Conservation (phyloP, 1,284 basidiomycete genomes). For the Singerocomus rubriflavus region DNA sequence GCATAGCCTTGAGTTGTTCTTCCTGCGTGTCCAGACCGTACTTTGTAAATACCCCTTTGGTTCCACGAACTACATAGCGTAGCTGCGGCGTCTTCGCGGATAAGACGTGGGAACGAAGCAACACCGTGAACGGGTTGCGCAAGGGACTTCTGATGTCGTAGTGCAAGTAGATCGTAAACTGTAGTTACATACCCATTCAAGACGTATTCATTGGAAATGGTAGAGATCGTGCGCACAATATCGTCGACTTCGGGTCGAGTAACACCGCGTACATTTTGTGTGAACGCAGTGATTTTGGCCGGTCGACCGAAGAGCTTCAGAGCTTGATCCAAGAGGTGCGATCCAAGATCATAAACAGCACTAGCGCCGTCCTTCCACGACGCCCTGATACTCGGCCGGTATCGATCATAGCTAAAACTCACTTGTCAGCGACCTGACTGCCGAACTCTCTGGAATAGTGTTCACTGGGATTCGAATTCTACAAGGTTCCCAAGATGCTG, state of each 20-base stretch:
- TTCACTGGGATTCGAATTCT: conserved; percentile 77
- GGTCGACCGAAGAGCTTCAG: conserved; percentile 78
- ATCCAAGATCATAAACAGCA: conserved; percentile 60
- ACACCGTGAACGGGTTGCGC: conserved; percentile 61
- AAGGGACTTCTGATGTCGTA: conserved; percentile 42
- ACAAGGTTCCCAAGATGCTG: conserved; percentile 59
- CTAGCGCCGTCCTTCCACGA: conserved; percentile 71
- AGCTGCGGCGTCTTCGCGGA: conserved; percentile 64
- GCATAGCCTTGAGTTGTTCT: conserved; percentile 58
- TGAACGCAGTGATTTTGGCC: conserved; percentile 61
- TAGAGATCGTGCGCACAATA: conserved; percentile 40
- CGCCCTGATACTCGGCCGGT: conserved; percentile 62
- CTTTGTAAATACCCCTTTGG: conserved; percentile 71
- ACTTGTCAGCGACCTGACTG: not conserved
- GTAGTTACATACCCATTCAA: conserved; percentile 4
- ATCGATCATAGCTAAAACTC: conserved; percentile 68
- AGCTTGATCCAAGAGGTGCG: conserved; percentile 77
- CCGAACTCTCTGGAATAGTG: not conserved
- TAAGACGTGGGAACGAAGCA: conserved; percentile 66
- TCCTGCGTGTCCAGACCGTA: conserved; percentile 80
- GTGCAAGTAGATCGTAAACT: conserved; percentile 72
- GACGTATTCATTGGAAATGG: not conserved
- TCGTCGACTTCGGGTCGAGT: conserved; percentile 68
- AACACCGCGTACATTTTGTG: conserved; percentile 64
- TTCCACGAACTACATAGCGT: conserved; percentile 69